Evolutionary conservation across 208 protist genomes (phyloP).

Genomic region (Trichomonas vaginalis): DNA sequence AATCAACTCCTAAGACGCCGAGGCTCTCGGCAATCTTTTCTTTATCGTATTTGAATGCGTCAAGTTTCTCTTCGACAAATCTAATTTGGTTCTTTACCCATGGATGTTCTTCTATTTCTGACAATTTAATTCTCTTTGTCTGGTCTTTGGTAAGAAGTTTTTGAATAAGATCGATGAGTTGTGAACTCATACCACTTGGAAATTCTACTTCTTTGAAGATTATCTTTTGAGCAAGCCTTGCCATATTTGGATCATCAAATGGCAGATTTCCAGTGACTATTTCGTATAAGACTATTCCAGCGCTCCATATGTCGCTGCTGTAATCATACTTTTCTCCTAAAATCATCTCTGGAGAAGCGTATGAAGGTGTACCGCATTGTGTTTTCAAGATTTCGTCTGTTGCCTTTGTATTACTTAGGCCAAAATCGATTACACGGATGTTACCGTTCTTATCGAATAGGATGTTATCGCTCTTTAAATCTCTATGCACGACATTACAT

Average conservation of each 20-base stretch:
- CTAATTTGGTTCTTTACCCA: no score
- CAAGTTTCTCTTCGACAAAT: no score
- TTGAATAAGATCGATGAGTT: neutral
- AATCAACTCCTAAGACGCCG: no score
- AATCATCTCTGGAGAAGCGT: neutral
- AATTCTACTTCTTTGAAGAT: neutral
- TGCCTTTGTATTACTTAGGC: conserved; percentile 1
- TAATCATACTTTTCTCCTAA: neutral
- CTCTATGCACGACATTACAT: conserved; percentile 16
- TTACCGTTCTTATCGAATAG: neutral
- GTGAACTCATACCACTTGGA: neutral
- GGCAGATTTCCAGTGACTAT: neutral
- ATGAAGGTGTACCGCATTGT: conserved; percentile 5
- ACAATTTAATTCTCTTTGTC: neutral
- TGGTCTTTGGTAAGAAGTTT: neutral
- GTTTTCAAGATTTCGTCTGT: conserved; percentile 4
- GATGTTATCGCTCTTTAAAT: conserved; percentile 23
- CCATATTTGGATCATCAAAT: neutral
- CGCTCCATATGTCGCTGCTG: neutral
- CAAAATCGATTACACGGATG: conserved; percentile 22
- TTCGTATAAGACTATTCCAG: neutral
- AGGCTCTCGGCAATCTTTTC: no score
- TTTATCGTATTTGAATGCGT: no score
- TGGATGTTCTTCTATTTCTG: neutral
- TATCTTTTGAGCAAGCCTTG: neutral